Conservation (phyloP, 257 asterid species). For the Nicotiana knightiana region DNA sequence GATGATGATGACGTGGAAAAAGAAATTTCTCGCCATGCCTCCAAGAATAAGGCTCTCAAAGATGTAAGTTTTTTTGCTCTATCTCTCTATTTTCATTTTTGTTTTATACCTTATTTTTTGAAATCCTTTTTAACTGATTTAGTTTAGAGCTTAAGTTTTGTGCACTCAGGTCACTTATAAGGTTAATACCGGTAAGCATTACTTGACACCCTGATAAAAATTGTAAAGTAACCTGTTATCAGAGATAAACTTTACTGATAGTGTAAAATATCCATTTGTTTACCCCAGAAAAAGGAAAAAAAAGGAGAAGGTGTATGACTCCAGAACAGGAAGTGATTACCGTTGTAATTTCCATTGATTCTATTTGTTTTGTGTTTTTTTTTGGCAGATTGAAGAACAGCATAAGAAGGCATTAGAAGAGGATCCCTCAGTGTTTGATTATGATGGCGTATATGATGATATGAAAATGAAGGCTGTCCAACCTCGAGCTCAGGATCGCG, state of each 20-base stretch:
- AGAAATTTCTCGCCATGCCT: slow-evolving; percentile 80
- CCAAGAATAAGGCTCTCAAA: slow-evolving; percentile 64
- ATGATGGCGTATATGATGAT: slow-evolving; percentile 84
- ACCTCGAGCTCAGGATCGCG: slow-evolving; percentile 53
- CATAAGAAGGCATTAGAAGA: slow-evolving; percentile 89
- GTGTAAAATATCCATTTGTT: no score
- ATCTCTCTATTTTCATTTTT: neutral
- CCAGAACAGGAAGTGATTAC: neutral
- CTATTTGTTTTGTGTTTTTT: neutral
- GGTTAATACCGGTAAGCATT: no score
- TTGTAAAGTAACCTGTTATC: no score
- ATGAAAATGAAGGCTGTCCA: slow-evolving; percentile 79
- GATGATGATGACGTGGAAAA: slow-evolving; percentile 71
- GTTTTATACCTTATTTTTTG: neutral
- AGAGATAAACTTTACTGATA: no score
- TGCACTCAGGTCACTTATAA: no score
- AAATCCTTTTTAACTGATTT: no score
- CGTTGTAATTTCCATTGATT: neutral
- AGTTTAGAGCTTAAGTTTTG: no score
- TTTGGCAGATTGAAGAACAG: slow-evolving; percentile 68
- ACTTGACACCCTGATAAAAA: no score
- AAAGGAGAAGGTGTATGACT: neutral
- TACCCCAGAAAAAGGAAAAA: no score
- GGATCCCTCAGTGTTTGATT: slow-evolving; percentile 83
- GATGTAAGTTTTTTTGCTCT: slow-evolving; percentile 46